phyloP scores from a whole-genome alignment of 2,329 filamentous ascomycete species.

The Paraphaeosphaeria sporulosa region DNA sequence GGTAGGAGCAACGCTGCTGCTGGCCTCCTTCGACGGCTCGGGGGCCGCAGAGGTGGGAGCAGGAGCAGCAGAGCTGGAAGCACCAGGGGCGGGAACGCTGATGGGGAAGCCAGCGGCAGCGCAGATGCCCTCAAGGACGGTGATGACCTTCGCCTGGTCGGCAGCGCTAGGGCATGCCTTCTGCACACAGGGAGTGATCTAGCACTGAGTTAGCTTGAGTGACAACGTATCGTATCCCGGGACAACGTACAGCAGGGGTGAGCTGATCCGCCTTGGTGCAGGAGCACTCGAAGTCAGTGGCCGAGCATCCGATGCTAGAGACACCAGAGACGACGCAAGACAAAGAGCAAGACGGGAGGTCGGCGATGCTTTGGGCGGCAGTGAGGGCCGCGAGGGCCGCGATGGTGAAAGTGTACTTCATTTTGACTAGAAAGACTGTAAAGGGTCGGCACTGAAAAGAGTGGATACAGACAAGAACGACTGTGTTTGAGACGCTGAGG shows the following conservation, averaged over 20 bases:
- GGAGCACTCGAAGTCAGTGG: conserved; percentile 58
- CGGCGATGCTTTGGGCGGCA: conserved; percentile 48
- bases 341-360: conserved; percentile 55
- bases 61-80: conserved; percentile 11
- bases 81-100: conserved; percentile 17
- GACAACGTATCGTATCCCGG: not conserved
- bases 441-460: conserved; percentile 6
- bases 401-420: conserved; percentile 36
- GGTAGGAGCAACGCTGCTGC: conserved; percentile 8
- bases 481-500: not conserved
- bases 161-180: conserved; percentile 42
- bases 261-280: conserved; percentile 53
- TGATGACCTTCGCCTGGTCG: conserved; percentile 45
- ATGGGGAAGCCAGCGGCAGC: conserved; percentile 33
- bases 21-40: not conserved
- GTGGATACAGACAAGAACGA: conserved; percentile 7
- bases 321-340: conserved; percentile 26
- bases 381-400: conserved; percentile 48
- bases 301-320: conserved; percentile 47
- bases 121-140: conserved; percentile 35
- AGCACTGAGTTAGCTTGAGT: not conserved
- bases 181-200: conserved; percentile 54
- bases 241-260: conserved; percentile 26
- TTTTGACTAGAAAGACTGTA: conserved; percentile 23
- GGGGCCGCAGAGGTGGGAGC: conserved; percentile 3